phyloP scores from a whole-genome alignment of 139 green algal species.

The Desmodesmus armatus region DNA sequence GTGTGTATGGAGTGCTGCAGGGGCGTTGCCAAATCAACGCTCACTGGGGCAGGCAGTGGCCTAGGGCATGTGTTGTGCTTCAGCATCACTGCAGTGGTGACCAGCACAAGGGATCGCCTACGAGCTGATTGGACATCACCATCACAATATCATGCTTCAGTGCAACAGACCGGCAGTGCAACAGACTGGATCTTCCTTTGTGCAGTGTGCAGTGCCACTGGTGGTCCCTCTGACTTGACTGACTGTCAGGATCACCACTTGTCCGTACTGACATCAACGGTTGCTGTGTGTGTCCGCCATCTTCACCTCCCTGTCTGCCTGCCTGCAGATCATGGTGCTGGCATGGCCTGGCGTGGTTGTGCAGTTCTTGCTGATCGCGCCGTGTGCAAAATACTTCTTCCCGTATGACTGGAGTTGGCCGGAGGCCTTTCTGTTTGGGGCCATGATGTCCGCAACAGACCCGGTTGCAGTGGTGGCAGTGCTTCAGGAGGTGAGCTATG shows the following conservation, averaged over 20 bases:
- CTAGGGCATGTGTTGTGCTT: too few relatives aligned
- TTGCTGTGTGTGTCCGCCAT: neutral
- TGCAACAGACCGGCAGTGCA: too few relatives aligned
- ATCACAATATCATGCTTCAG: neutral
- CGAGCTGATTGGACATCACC: too few relatives aligned
- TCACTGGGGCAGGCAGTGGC: too few relatives aligned
- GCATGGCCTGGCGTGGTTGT: constrained; percentile 67
- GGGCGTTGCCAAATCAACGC: too few relatives aligned
- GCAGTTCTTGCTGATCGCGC: constrained; percentile 57
- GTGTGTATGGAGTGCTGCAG: too few relatives aligned
- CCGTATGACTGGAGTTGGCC: constrained; percentile 77
- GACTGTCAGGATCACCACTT: neutral
- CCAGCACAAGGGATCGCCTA: too few relatives aligned
- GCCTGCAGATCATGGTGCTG: constrained; percentile 56
- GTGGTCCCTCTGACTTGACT: neutral
- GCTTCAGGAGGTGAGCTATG: constrained; percentile 29
- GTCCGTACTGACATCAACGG: neutral
- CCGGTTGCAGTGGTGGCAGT: constrained; percentile 37
- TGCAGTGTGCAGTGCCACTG: neutral
- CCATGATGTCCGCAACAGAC: constrained; percentile 47
- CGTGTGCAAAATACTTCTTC: constrained; percentile 62
- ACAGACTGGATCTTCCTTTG: too few relatives aligned
- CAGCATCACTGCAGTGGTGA: too few relatives aligned
- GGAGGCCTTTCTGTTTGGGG: constrained; percentile 66
- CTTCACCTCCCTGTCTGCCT: neutral